Conservation (phyloP, 2,329 filamentous ascomycete genomes). For the Ceratocystis destructans region DNA sequence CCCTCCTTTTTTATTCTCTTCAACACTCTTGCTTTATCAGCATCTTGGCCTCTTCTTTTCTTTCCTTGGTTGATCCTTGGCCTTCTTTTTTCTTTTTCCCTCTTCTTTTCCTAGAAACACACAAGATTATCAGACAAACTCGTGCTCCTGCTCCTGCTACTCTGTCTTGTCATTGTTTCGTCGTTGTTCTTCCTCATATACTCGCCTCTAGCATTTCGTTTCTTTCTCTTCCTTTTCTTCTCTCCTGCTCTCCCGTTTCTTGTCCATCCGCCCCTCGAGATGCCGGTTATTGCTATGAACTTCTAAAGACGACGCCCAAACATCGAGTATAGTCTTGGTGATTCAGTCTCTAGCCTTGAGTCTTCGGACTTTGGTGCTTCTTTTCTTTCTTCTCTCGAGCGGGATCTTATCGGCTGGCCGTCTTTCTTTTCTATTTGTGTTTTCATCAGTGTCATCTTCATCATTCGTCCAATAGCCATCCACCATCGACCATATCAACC, state of each 20-base stretch:
- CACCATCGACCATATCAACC: not conserved
- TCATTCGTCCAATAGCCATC: not conserved
- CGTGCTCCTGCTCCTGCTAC: no score
- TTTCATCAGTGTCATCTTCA: constrained; percentile 2
- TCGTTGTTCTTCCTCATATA: no score
- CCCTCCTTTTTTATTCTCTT: not conserved
- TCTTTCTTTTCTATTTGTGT: constrained; percentile 5
- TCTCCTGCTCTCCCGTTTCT: constrained; percentile 8
- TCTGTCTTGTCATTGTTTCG: no score
- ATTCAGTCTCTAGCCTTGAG: not conserved
- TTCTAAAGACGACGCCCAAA: not conserved
- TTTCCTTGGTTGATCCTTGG: constrained; percentile 11
- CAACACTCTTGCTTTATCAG: not conserved
- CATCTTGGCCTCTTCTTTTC: not conserved
- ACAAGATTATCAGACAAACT: no score
- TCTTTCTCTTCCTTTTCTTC: not conserved
- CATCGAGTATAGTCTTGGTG: not conserved
- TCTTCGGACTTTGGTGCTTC: not conserved
- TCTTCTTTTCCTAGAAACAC: no score
- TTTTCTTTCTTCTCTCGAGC: constrained; percentile 13
- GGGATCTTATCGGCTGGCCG: constrained; percentile 15
- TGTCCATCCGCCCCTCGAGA: not conserved
- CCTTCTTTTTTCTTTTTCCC: not conserved
- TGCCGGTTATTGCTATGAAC: not conserved
- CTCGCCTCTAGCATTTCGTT: not conserved